Conservation (phyloP, 805 yeast species). For the Starmerella davenportii region DNA sequence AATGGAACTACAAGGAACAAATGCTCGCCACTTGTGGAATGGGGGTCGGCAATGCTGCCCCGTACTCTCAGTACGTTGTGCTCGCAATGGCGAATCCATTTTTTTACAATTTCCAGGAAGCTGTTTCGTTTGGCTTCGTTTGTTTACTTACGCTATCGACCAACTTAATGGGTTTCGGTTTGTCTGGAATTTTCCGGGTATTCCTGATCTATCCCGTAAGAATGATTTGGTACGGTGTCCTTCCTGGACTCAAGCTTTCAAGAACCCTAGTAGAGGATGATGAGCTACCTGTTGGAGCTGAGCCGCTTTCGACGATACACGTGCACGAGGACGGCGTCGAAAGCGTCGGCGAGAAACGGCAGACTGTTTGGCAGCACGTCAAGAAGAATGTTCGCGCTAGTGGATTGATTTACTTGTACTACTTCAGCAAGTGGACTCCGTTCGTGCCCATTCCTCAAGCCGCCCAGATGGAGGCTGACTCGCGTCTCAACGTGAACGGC, state of each 20-base stretch:
- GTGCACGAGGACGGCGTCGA: background rate
- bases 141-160: constrained; percentile 35
- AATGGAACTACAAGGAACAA: constrained; percentile 21
- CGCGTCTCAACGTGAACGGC: constrained; percentile 28
- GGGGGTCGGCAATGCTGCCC: constrained; percentile 16
- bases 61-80: constrained; percentile 21
- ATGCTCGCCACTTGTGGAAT: constrained; percentile 30
- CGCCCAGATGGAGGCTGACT: constrained; percentile 1
- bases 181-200: constrained; percentile 47
- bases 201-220: constrained; percentile 37
- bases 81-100: constrained; percentile 20
- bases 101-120: constrained; percentile 18
- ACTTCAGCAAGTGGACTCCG: background rate
- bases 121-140: constrained; percentile 32
- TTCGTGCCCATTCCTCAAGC: background rate
- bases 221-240: constrained; percentile 36
- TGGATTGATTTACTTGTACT: background rate
- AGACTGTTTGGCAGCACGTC: constrained; percentile 12
- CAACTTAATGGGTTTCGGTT: constrained; percentile 47
- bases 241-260: constrained; percentile 34
- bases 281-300: background rate
- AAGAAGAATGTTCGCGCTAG: background rate
- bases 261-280: constrained; percentile 25
- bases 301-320: background rate
- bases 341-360: constrained; percentile 23